Percentiles rank a stretch among this genome's conserved stretches.
These are phyloP conservation scores for Fusarium sp. DNA, from an alignment of 2,329 filamentous ascomycete species.

Conservation along the genomic window DNA sequence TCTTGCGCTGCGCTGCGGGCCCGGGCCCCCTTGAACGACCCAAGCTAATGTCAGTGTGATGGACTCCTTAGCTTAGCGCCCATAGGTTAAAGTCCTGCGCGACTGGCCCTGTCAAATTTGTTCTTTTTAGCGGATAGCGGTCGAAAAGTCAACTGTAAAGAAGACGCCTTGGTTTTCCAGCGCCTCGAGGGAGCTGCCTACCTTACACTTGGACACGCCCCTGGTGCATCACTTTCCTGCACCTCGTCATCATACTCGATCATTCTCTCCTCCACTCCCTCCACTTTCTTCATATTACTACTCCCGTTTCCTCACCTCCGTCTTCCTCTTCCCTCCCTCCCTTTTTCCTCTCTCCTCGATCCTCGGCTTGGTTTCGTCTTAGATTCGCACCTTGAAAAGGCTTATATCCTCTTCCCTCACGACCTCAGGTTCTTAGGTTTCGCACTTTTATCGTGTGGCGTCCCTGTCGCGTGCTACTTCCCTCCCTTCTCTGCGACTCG, in stretches of 20 bases:
- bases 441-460: constrained; percentile 39
- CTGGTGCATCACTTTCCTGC: constrained; percentile 40
- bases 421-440: constrained; percentile 30
- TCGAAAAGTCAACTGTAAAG: constrained; percentile 38
- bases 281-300: constrained; percentile 43
- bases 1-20: constrained; percentile 34
- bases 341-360: constrained; percentile 29
- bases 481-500: constrained; percentile 43
- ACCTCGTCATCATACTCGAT: constrained; percentile 48
- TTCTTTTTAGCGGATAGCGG: constrained; percentile 23
- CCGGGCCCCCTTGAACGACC: constrained; percentile 12
- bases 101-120: constrained; percentile 25
- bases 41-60: constrained; percentile 35
- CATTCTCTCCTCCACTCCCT: constrained; percentile 43
- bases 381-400: constrained; percentile 35
- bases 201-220: constrained; percentile 34
- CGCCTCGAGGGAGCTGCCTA: constrained; percentile 23
- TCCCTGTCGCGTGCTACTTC: constrained; percentile 44
- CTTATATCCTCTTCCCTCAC: constrained; percentile 31
- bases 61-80: constrained; percentile 31
- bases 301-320: constrained; percentile 41
- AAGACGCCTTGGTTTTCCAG: constrained; percentile 31
- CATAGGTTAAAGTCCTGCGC: constrained; percentile 16
- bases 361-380: constrained; percentile 42
- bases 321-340: constrained; percentile 29